phyloP scores from a whole-genome alignment of 2,329 filamentous ascomycete genomes.

The Cordyceps javanica region DNA sequence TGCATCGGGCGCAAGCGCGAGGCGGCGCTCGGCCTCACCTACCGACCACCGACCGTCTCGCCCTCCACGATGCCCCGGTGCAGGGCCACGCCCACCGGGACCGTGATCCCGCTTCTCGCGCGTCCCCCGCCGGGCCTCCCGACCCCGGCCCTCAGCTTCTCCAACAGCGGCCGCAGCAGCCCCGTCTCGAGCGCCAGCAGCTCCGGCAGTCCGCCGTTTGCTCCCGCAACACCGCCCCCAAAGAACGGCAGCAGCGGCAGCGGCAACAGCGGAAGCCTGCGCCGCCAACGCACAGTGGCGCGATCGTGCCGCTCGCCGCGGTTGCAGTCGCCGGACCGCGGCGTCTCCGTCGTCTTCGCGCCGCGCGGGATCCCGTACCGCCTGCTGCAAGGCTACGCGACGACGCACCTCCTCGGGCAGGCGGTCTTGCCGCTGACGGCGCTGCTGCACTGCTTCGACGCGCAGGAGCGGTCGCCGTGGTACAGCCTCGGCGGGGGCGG shows the following conservation, averaged over 20 bases:
- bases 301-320: too few relatives aligned
- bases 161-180: background rate
- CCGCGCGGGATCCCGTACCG: slow-evolving; percentile 55
- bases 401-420: slow-evolving; percentile 48
- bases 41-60: slow-evolving; percentile 47
- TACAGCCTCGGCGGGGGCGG: too few relatives aligned
- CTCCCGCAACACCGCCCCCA: slow-evolving; percentile 14
- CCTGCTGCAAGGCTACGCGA: slow-evolving; percentile 48
- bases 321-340: slow-evolving; percentile 31
- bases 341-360: slow-evolving; percentile 57
- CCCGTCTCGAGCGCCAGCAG: slow-evolving; percentile 7
- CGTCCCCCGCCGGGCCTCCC: background rate
- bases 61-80: slow-evolving; percentile 19
- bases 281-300: too few relatives aligned
- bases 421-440: slow-evolving; percentile 56
- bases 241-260: slow-evolving; percentile 18
- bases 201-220: slow-evolving; percentile 8
- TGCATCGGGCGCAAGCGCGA: slow-evolving; percentile 58
- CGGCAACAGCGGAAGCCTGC: slow-evolving; percentile 34
- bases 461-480: too few relatives aligned
- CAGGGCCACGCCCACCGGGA: background rate
- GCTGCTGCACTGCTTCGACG: slow-evolving; percentile 59
- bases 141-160: slow-evolving; percentile 3
- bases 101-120: background rate
- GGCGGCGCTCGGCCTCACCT: slow-evolving; percentile 65